Evolutionary conservation across 2,329 filamentous ascomycete genomes (phyloP), one percentile per base, ranked within the genome.

Genomic region (Pleomassaria siparia): DNA sequence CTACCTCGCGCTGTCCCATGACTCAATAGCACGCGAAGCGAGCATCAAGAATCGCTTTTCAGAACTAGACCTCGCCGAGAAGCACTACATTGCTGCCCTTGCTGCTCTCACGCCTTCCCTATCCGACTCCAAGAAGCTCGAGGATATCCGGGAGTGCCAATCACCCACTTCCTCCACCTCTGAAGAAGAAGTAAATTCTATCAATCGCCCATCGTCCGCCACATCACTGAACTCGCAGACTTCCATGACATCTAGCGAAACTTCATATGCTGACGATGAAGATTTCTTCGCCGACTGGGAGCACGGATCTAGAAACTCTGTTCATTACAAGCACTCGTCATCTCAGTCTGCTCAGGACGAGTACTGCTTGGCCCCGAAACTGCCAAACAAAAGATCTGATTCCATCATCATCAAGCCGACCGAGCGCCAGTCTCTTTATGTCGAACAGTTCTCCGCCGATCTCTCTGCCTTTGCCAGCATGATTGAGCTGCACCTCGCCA

Each of bases 1-100:
- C 56, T 72, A 71, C 49, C 59, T 63, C 3, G 70, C 67, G 2
- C 50, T 71, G 10, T 66, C 66, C 8, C 64, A 73, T 47, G 69
- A 73, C 47, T 61, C 63, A 3, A 52, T 70, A 21, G 69, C 67
- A 4, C 60, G 69, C 15, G 62, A 66, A 55, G 64, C 69, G 20
- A 62, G 62, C 4, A 59, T 62, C 4, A 60, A 53, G 32, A 60
- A 66, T 16, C 65, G 69, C 28, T 53, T 53, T 39, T 50, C 52
- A 15, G 63, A 65, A 20, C 58, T 73, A 22, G 60, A 61, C 18
- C 50, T 65, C 6, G 67, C 70, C 22, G 69, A 72, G 41, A 56
- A 63, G 37, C 60, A 70, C 46, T 72, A 71, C 47, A 49, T 52
- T 26, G 60, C 61, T 25, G 67, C 68, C 36, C 58, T 70, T 9